A percentile compares a stretch with the other conserved stretches of the same genome.
phyloP scores from a whole-genome alignment of 345 rosid species.

The Eucalyptus curtisii region DNA sequence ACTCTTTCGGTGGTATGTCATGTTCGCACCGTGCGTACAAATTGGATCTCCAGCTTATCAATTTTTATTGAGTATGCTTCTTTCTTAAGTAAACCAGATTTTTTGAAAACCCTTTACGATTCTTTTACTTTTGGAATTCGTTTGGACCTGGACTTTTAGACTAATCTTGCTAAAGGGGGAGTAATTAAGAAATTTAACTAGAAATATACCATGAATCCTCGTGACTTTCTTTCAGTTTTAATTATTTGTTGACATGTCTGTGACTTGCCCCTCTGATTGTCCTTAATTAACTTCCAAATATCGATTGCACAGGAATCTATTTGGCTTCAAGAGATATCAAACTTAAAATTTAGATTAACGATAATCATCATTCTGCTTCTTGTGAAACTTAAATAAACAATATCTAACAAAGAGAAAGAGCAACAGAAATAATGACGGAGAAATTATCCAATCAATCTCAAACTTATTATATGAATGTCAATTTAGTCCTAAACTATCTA shows the following conservation, averaged over 20 bases:
- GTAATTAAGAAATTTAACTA: not conserved
- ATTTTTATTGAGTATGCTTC: not conserved
- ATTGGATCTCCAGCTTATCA: not conserved
- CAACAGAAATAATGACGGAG: rapidly evolving
- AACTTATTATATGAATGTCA: rapidly evolving
- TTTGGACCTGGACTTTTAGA: not conserved
- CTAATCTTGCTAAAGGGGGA: not conserved
- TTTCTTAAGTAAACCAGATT: not conserved
- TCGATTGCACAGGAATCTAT: not conserved
- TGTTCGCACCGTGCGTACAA: rapidly evolving
- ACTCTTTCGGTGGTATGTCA: not conserved
- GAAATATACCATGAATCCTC: not conserved
- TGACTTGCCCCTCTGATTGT: not conserved
- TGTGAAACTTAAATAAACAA: not conserved
- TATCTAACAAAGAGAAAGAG: not conserved
- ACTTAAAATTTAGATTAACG: not conserved
- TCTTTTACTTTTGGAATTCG: not conserved
- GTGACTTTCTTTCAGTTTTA: not conserved
- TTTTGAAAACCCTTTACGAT: not conserved
- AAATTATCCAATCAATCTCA: not conserved
- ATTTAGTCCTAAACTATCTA: not conserved
- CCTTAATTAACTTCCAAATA: not conserved
- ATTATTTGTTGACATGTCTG: not conserved
- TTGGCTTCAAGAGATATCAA: not conserved
- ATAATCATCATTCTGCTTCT: not conserved